Evolutionary conservation across 164 flowering plant genomes (phyloP).

Genomic region (Umbilicus rupestris): DNA sequence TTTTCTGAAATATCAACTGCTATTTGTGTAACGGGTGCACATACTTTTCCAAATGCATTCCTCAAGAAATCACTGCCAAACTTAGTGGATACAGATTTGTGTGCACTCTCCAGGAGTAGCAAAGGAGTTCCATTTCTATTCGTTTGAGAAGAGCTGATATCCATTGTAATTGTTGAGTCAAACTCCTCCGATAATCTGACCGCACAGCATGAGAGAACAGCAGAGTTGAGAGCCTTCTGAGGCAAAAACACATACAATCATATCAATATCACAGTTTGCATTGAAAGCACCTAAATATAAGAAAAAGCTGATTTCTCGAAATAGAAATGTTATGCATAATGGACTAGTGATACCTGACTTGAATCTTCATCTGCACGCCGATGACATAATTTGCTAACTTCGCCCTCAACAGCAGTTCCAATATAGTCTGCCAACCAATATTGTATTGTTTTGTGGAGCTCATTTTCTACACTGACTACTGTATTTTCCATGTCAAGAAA

Average conservation of each 20-base stretch:
- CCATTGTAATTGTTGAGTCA: background rate
- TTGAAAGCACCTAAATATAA: background rate
- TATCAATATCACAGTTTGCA: background rate
- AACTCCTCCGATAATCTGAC: background rate
- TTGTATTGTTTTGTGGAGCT: conserved; percentile 39
- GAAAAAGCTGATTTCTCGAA: conserved; percentile 4
- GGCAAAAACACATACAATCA: background rate
- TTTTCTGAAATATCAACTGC: conserved; percentile 18
- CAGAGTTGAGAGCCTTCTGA: background rate
- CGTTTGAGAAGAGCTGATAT: background rate
- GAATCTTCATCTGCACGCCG: conserved; percentile 9
- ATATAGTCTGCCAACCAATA: conserved; percentile 30
- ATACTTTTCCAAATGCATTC: conserved; percentile 37
- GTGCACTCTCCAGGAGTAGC: background rate
- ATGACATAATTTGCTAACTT: conserved; percentile 24
- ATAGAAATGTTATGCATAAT: background rate
- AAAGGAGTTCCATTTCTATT: background rate
- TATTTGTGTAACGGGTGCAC: conserved; percentile 18
- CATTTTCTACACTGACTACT: conserved; percentile 35
- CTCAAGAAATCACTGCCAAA: conserved; percentile 14
- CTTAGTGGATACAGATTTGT: background rate
- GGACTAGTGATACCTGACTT: conserved; percentile 24
- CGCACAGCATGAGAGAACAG: background rate
- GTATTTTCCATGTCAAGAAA: conserved; percentile 22
- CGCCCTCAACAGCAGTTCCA: conserved; percentile 32